A percentile compares a stretch with the other conserved stretches of the same genome.
These are phyloP conservation scores for Ceratocystiopsis sp. DNA, from an alignment of 2,329 filamentous ascomycete genomes.

Conservation along the genomic window DNA sequence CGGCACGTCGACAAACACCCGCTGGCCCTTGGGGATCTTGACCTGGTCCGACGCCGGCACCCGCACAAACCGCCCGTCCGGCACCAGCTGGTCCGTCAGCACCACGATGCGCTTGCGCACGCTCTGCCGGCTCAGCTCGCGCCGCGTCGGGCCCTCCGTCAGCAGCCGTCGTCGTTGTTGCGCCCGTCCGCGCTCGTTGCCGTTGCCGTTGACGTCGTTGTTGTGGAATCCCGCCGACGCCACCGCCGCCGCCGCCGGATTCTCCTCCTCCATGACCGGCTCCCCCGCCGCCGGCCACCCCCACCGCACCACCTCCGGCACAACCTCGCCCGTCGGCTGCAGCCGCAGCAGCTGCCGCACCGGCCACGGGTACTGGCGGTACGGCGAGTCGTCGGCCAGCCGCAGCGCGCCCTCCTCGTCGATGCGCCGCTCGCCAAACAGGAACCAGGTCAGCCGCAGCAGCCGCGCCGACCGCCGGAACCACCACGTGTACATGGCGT, in stretches of 20 bases:
- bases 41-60: constrained; percentile 93
- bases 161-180: not conserved
- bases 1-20: constrained; percentile 64
- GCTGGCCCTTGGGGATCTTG: constrained; percentile 69
- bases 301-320: constrained; percentile 36
- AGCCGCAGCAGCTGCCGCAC: constrained; percentile 27
- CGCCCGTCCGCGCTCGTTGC: too few relatives aligned
- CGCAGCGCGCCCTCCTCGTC: constrained; percentile 66
- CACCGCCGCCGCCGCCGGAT: not conserved
- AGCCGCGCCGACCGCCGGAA: constrained; percentile 70
- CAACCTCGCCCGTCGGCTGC: constrained; percentile 22
- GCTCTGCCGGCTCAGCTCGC: constrained; percentile 7
- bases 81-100: constrained; percentile 35
- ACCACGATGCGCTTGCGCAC: constrained; percentile 28
- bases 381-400: constrained; percentile 20
- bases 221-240: too few relatives aligned
- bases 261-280: not conserved
- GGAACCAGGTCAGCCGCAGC: constrained; percentile 74
- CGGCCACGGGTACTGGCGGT: constrained; percentile 21
- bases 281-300: not conserved
- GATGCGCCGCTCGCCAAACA: constrained; percentile 66
- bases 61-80: constrained; percentile 69
- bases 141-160: not conserved
- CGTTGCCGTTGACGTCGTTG: too few relatives aligned
- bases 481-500: constrained; percentile 89